Conservation (phyloP, 2,329 filamentous ascomycete species). For the Whalleya microplaca region DNA sequence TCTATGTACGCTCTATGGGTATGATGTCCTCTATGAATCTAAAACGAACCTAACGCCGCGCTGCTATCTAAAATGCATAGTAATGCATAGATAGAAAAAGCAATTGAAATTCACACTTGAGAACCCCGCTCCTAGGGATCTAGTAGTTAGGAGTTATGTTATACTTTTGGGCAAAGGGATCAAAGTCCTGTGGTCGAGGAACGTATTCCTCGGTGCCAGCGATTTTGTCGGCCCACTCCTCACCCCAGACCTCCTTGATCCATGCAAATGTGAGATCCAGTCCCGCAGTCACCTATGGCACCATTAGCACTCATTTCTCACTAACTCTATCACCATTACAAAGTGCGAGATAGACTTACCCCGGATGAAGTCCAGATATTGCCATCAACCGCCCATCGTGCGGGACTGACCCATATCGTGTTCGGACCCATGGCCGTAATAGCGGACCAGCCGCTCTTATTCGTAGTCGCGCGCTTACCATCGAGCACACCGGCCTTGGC, state of each 20-base stretch:
- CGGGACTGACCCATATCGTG: slow-evolving; percentile 58
- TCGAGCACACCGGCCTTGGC: slow-evolving; percentile 61
- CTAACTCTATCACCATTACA: slow-evolving; percentile 46
- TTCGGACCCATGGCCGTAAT: slow-evolving; percentile 46
- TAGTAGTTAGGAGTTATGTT: slow-evolving; percentile 25
- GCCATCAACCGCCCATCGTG: slow-evolving; percentile 63
- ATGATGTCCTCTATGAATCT: too few species aligned
- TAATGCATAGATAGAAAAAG: too few species aligned
- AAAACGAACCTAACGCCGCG: too few species aligned
- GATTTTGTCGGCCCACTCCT: slow-evolving; percentile 48
- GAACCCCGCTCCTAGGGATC: too few species aligned
- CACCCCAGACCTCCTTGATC: slow-evolving; percentile 51
- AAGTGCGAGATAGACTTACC: slow-evolving; percentile 36
- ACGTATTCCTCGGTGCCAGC: slow-evolving; percentile 58
- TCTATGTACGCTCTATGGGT: too few species aligned
- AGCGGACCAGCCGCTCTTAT: slow-evolving; percentile 57
- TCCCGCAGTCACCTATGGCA: slow-evolving; percentile 32
- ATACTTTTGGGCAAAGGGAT: slow-evolving; percentile 35
- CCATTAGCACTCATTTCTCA: slow-evolving; percentile 8
- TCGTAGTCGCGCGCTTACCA: slow-evolving; percentile 61
- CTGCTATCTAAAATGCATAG: too few species aligned
- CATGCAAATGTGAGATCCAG: slow-evolving; percentile 44
- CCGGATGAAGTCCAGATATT: slow-evolving; percentile 67
- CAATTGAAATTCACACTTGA: too few species aligned
- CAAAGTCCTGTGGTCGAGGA: slow-evolving; percentile 32